Evolutionary conservation across 1,284 basidiomycete species (phyloP), one percentile per base, ranked within the genome.

Genomic region (Puccinia brachypodii): DNA sequence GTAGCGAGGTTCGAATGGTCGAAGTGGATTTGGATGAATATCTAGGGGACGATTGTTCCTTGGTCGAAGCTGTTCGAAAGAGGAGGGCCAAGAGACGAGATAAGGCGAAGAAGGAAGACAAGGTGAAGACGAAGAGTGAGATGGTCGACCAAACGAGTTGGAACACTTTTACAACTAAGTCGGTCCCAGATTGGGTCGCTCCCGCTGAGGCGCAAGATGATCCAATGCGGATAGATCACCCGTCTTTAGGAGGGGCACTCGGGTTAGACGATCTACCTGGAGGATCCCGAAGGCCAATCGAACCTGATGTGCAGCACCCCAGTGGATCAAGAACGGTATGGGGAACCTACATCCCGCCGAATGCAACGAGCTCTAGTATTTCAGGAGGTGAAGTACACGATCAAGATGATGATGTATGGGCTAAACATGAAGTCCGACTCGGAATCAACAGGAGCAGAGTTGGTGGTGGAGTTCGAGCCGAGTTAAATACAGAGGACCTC

Each of bases 1-100:
- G 94, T 69, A 92, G 94, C 19, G 95, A 98, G 85, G 94, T 98
- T 60, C 92, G 96, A 16, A 98, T 99, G 86, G 89, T 98, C 82
- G 96, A 99, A 87, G 91, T 94, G 2, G 92, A 98, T 85, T 88
- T 98, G 11, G 69, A 86, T 85, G 58, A 88, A 88, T 75, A 91
- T 92, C 82, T 92, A 92, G 83, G 92, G 90, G 91, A 92, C 94
- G 85, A 87, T 94, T 56, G 93, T 94, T 84, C 89, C 89, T 25
- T 95, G 92, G 92, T 91, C 92, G 85, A 93, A 94, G 84, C 88
- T 42, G 58, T 81, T 64, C 69, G 79, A 40, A 44, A 66, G 42
- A 62, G 79, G n/a, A 72, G 71, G 42, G 31, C 47, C 7, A 81
- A 73, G 60, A 73, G 79, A 36, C 36, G 58, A 22, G 79, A 81